Conservation (phyloP, 2,329 filamentous ascomycete species). For the Penicillium sp. region DNA sequence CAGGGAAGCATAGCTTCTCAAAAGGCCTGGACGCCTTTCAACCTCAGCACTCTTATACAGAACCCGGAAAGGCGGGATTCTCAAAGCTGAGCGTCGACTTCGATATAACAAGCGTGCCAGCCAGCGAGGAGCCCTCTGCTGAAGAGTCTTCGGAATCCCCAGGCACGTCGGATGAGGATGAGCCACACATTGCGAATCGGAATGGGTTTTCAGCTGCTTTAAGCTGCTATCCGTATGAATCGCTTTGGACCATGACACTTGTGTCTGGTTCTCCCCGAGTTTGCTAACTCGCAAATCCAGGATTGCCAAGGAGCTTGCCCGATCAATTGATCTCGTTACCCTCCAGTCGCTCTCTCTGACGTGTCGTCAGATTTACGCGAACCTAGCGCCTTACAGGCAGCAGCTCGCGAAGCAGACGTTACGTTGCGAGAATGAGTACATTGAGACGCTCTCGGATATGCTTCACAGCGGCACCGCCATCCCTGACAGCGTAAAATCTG, state of each 20-base stretch:
- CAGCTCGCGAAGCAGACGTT: slow-evolving; percentile 76
- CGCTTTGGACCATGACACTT: slow-evolving; percentile 22
- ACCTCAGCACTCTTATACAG: slow-evolving; percentile 21
- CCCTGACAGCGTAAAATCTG: slow-evolving; percentile 38
- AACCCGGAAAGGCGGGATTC: slow-evolving; percentile 30
- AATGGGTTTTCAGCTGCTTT: slow-evolving; percentile 49
- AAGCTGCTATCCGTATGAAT: slow-evolving; percentile 55
- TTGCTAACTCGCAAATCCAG: slow-evolving; percentile 53
- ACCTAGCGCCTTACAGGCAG: slow-evolving; percentile 76
- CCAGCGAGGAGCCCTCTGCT: slow-evolving; percentile 17
- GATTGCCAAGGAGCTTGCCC: slow-evolving; percentile 75
- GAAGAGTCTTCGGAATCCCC: slow-evolving; percentile 4
- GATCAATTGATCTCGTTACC: slow-evolving; percentile 82
- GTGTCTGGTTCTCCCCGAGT: slow-evolving; percentile 17
- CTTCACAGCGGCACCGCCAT: slow-evolving; percentile 49
- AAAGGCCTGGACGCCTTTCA: slow-evolving; percentile 21
- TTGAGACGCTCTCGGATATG: slow-evolving; percentile 43
- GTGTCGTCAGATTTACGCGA: slow-evolving; percentile 77
- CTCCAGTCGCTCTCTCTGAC: slow-evolving; percentile 82
- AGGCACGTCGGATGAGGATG: slow-evolving; percentile 6
- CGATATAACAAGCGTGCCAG: slow-evolving; percentile 15
- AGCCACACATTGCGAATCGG: slow-evolving; percentile 30
- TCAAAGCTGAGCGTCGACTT: slow-evolving; percentile 23
- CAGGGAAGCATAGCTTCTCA: slow-evolving; percentile 32
- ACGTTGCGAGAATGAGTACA: slow-evolving; percentile 75